Evolutionary conservation across 805 yeast genomes (phyloP).

Genomic region (Spencermartinsiella europaea): DNA sequence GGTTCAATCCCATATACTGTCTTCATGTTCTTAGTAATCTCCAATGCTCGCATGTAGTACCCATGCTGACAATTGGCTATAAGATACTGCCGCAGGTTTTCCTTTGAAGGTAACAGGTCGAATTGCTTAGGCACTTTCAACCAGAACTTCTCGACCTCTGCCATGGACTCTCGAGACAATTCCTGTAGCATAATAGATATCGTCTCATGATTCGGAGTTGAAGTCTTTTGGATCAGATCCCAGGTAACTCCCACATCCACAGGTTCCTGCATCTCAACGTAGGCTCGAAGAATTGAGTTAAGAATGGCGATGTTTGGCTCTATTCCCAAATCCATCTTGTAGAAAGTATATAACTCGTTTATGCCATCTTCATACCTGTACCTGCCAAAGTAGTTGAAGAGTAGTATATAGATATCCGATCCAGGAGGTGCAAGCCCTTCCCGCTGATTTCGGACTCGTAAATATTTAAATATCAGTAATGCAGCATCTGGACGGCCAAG

Average conservation of each 20-base stretch:
- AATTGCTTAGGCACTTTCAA: conserved; percentile 46
- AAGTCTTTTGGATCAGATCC: conserved; percentile 43
- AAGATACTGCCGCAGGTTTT: conserved; percentile 53
- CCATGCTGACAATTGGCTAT: conserved; percentile 70
- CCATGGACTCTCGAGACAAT: conserved; percentile 46
- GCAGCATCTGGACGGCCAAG: conserved; percentile 57
- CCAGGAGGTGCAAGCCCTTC: conserved; percentile 49
- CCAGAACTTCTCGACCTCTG: conserved; percentile 59
- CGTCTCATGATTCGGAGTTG: conserved; percentile 60
- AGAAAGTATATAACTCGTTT: conserved; percentile 53
- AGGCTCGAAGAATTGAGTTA: conserved; percentile 61
- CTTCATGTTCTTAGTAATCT: conserved; percentile 43
- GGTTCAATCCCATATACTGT: conserved; percentile 31
- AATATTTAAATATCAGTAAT: conserved; percentile 53
- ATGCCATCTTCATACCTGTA: conserved; percentile 60
- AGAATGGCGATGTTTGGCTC: conserved; percentile 53
- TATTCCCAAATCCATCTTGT: conserved; percentile 57
- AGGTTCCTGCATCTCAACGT: conserved; percentile 39
- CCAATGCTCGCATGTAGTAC: conserved; percentile 50
- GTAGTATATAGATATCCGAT: conserved; percentile 52
- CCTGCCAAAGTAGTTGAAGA: conserved; percentile 59
- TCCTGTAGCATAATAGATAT: conserved; percentile 63
- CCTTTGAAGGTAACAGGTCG: conserved; percentile 48
- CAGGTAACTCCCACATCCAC: conserved; percentile 34
- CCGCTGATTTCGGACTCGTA: conserved; percentile 51